phyloP scores from a whole-genome alignment of 2,329 filamentous ascomycete species.

The Phialophora chinensis region DNA sequence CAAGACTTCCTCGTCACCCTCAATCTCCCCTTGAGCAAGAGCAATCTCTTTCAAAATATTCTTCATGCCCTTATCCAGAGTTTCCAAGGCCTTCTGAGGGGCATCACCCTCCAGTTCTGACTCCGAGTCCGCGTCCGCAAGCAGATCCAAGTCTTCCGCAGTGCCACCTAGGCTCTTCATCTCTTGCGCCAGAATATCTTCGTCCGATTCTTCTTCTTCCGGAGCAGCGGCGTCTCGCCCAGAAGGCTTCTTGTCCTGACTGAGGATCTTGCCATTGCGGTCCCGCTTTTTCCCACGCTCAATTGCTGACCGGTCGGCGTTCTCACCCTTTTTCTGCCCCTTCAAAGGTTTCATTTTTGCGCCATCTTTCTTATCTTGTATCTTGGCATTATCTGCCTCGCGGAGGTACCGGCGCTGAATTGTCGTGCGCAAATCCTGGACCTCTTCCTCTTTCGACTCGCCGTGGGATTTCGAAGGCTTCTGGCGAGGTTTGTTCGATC shows the following conservation, averaged over 20 bases:
- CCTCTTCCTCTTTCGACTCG: conserved; percentile 13
- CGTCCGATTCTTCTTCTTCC: conserved; percentile 32
- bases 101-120: conserved; percentile 51
- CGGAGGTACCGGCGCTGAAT: conserved; percentile 36
- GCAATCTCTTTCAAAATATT: conserved; percentile 45
- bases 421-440: conserved; percentile 34
- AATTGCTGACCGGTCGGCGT: conserved; percentile 14
- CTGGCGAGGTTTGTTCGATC: background rate
- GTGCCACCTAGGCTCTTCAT: conserved; percentile 56
- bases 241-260: conserved; percentile 44
- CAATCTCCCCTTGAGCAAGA: conserved; percentile 52
- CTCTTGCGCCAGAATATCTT: conserved; percentile 50
- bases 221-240: conserved; percentile 28
- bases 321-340: conserved; percentile 38
- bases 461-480: conserved; percentile 11
- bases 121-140: conserved; percentile 53
- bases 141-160: conserved; percentile 56
- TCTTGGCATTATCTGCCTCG: conserved; percentile 47
- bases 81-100: conserved; percentile 42
- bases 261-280: conserved; percentile 53
- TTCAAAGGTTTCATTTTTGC: conserved; percentile 42
- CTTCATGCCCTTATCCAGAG: conserved; percentile 49
- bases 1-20: conserved; percentile 43
- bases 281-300: conserved; percentile 53
- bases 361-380: conserved; percentile 46